Base-by-base conservation (phyloP, 495 filamentous ascomycete species). In the Pseudoneurospora amorphoporcata region DNA sequence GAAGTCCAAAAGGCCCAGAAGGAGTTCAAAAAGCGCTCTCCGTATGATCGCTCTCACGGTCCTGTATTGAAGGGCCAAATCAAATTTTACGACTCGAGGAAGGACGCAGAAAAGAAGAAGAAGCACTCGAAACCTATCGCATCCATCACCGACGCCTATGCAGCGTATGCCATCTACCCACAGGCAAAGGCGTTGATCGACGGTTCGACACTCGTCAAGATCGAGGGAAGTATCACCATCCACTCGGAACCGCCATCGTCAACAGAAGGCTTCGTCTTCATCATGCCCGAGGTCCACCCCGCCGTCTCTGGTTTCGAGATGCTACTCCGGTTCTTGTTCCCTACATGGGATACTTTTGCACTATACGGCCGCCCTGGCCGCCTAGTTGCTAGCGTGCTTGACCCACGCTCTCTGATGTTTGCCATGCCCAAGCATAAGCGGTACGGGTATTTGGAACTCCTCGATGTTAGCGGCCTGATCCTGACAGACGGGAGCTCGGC, bases 281-380 rank as follows among this genome's bases (percentile, higher is more conserved):
- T 98, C 74, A 97, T 98, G 96, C 96, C 95, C 3, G 95, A 99
- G 80, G 88, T 89, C 3, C 95, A 93, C 79, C 90, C 94, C 39
- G 94, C 93, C 3, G 92, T 99, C 14, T 90, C 90, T 71, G 96
- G 96, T 3, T 97, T 98, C 75, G 95, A 99, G 79, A 97, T 94
- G 84, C 92, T 98, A 88, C 86, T 99, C n/a, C 89, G 92, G 39
- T 98, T 92, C 83, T 83, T 99, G 8, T 95, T 99, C 76, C 95
- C 96, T 1, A 92, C 92, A 0, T 99, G 92, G 83, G 95, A 99
- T 78, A 92, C 93, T 0, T 98, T 97, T 80, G 90, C 87, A 35
- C 85, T 98, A 16, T 99, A 99, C 76, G 95, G 95, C 8, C 92
- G 95, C 19, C 95, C 95, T 9, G 92, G 87, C 38, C 90, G 92